Evolutionary conservation across 176 grass and related monocot genomes (phyloP), one percentile per base, ranked within the genome.

Genomic region (Phyllostachys edulis): DNA sequence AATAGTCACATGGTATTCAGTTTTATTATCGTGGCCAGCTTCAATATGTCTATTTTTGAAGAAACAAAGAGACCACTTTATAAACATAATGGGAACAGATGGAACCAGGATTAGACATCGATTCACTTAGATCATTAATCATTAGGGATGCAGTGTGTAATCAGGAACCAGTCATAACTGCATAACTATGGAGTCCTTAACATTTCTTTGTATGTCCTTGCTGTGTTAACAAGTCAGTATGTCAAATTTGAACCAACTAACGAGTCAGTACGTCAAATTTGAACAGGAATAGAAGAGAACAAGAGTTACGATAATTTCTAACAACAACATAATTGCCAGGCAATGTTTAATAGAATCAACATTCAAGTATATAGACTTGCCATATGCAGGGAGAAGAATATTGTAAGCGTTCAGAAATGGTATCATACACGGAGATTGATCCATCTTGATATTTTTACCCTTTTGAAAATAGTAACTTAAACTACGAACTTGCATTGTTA

Each of bases 211-310:
- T 61, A 51, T 69, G 13, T 9, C 6, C 24, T 24, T 60, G 29
- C 10, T 47, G 54, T 77, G 64, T 38, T 73, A 77, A 42, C 46
- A 89, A 52, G 61, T 44, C 13, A 45, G 20, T 29, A 36, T 26
- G 16, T 56, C 18, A 67, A 66, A 73, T 39, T 55, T 75, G 39
- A 89, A 62, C 77, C n/a, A n/a, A n/a, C n/a, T 73, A 77, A 42
- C 46, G 85, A 52, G 61, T 44, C 13, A 45, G 20, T 29, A 36
- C 20, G 16, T 56, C 18, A 67, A 66, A 73, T 39, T 55, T 75
- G 39, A 89, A 62, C 77, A 77, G 41, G n/a, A 44, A 6, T 52
- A 63, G 24, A 62, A 15, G 9, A 27, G 21, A 32, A 78, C 6
- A 41, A 76, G 26, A 64, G 16, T 32, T 46, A 77, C n/a, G 49